Evolutionary conservation across 169 alveolate genomes (phyloP).

Genomic region (Cryptosporidium tyzzeri): DNA sequence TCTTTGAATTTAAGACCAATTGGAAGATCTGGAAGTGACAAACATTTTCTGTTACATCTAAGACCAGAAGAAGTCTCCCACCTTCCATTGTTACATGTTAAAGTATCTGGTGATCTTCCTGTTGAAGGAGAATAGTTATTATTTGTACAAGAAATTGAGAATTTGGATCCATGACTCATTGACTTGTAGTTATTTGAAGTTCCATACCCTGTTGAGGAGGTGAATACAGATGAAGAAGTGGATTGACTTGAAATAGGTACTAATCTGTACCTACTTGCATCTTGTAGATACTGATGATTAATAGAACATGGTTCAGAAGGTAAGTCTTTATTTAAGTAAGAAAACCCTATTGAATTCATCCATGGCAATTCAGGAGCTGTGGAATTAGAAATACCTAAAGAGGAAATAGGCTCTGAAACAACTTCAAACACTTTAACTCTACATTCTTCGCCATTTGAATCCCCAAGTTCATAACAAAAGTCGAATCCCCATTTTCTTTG

Average conservation of each 20-base stretch:
- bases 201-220: background rate
- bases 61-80: conserved; percentile 62
- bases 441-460: conserved; percentile 24
- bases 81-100: conserved; percentile 65
- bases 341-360: conserved; percentile 67
- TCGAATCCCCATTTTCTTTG: conserved; percentile 18
- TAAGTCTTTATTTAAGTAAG: conserved; percentile 23
- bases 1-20: conserved; percentile 1
- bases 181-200: background rate
- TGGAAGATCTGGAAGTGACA: background rate
- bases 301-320: conserved; percentile 62
- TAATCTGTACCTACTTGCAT: conserved; percentile 31
- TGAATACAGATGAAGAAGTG: background rate
- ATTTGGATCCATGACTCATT: conserved; percentile 35
- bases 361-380: conserved; percentile 65
- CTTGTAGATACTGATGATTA: conserved; percentile 40
- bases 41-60: conserved; percentile 33
- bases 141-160: conserved; percentile 50
- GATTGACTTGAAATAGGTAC: background rate
- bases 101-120: conserved; percentile 64
- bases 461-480: conserved; percentile 34
- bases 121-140: conserved; percentile 24
- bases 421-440: conserved; percentile 24
- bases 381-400: conserved; percentile 50
- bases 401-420: conserved; percentile 6